Evolutionary conservation across 164 flowering plant genomes (phyloP).

Genomic region (Cinnamomum chago): DNA sequence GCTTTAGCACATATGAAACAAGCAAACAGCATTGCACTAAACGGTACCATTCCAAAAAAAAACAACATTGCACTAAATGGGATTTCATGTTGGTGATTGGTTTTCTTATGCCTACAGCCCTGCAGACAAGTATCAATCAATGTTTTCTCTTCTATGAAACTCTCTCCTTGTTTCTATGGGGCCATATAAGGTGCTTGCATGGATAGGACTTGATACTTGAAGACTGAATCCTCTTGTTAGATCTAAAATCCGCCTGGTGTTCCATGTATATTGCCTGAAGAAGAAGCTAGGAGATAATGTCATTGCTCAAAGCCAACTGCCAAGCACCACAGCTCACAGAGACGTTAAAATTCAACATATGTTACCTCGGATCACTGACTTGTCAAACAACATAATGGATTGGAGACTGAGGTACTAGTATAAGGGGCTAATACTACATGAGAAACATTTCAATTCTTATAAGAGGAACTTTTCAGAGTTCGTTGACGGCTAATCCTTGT

Average conservation of each 20-base stretch:
- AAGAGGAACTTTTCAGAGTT: background rate
- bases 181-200: background rate
- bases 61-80: constrained; percentile 1
- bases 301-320: background rate
- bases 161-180: constrained; percentile 5
- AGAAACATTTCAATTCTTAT: background rate
- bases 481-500: too few relatives aligned
- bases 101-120: constrained; percentile 13
- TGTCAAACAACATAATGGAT: background rate
- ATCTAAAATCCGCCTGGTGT: background rate
- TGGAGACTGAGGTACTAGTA: background rate
- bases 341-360: background rate
- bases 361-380: background rate
- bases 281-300: background rate
- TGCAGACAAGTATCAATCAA: background rate
- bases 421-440: background rate
- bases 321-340: background rate
- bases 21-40: constrained; percentile 4
- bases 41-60: background rate
- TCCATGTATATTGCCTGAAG: constrained; percentile 8
- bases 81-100: constrained; percentile 13
- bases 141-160: background rate
- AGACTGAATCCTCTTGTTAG: background rate
- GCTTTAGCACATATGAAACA: constrained; percentile 11
- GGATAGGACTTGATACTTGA: constrained; percentile 4